Percentiles rank a stretch among this genome's conserved stretches.
Conservation (phyloP, 139 green algal genomes). For the Tetradesmus lagerheimii region DNA sequence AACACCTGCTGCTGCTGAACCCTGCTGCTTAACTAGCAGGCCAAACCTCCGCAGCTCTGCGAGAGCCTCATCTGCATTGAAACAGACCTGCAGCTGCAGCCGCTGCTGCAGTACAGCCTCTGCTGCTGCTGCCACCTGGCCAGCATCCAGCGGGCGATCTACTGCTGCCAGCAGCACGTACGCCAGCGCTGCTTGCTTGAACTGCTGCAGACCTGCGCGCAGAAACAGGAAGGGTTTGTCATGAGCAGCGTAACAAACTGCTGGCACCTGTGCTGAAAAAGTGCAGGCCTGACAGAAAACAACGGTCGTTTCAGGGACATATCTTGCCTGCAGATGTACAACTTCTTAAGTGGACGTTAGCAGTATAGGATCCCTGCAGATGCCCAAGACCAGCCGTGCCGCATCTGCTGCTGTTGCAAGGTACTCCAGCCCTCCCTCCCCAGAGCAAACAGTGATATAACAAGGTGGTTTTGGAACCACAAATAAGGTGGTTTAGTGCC, state of each 20-base stretch:
- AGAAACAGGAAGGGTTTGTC: too few species aligned
- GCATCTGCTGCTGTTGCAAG: not conserved
- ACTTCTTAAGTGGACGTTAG: too few species aligned
- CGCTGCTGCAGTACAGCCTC: constrained; percentile 45
- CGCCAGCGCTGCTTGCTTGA: constrained; percentile 57
- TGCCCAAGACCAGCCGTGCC: too few species aligned
- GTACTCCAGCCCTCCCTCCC: not conserved
- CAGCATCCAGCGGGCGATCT: not conserved
- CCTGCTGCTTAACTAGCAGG: not conserved
- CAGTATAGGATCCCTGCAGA: too few species aligned
- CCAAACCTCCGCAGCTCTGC: constrained; percentile 34
- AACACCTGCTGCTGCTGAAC: constrained; percentile 29
- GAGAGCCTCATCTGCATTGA: constrained; percentile 24
- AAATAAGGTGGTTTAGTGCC: too few species aligned
- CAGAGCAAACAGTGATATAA: too few species aligned
- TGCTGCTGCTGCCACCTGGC: constrained; percentile 15
- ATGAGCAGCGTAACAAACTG: too few species aligned
- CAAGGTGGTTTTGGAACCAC: too few species aligned
- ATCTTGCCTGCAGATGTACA: too few species aligned
- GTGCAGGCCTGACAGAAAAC: too few species aligned
- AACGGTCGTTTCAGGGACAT: too few species aligned
- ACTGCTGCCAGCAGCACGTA: constrained; percentile 48
- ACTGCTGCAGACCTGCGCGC: constrained; percentile 65
- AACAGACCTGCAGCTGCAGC: constrained; percentile 44
- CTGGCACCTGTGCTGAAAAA: too few species aligned